Evolutionary conservation across 805 yeast genomes (phyloP), one percentile per base, ranked within the genome.

Genomic region (Blastobotrys peoriensis): DNA sequence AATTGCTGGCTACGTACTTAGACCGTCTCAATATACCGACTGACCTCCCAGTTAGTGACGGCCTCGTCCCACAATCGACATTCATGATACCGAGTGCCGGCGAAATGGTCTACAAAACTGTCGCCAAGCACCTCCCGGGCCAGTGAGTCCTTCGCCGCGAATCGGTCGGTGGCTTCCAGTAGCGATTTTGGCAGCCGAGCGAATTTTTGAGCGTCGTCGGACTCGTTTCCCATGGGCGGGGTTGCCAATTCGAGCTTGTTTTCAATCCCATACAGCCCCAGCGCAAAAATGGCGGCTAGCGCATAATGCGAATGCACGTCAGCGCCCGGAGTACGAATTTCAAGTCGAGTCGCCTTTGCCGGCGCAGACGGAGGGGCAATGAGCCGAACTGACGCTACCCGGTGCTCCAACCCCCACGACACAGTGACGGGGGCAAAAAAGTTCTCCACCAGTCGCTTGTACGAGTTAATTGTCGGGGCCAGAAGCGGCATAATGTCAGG

Each of bases 71-170:
- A 62, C 37, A 47, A 45, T 3, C 38, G 37, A 22, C 56, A 46
- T 44, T 62, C 66, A 34, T 62, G 62, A 25, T 43, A 35, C 17
- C 66, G 45, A 9, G 66, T 62, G 3, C 45, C 57, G 9, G 61
- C 62, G 38, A 48, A 62, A 36, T 62, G 66, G 19, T 62, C 63
- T 6, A 62, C 66, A 49, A 62, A 62, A 10, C 38, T 57, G 41
- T 59, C 63, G 5, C 74, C 75, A 33, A 70, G 53, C 6, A 67
- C 64, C 39, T 58, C 58, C 9, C 66, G 48, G 3, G 66, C 66
- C 16, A 61, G 36, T 28, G 58, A 50, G 1, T 47, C 47, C 4
- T 51, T 49, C 5, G 51, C 45, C 38, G 54, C 52, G 38, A 62
- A 62, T 16, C 38, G 35, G 15, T 45, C 51, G 15, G 62, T 56